These are phyloP conservation scores for Kazachstania viticola DNA, from an alignment of 805 yeast species.

Conservation along the genomic window DNA sequence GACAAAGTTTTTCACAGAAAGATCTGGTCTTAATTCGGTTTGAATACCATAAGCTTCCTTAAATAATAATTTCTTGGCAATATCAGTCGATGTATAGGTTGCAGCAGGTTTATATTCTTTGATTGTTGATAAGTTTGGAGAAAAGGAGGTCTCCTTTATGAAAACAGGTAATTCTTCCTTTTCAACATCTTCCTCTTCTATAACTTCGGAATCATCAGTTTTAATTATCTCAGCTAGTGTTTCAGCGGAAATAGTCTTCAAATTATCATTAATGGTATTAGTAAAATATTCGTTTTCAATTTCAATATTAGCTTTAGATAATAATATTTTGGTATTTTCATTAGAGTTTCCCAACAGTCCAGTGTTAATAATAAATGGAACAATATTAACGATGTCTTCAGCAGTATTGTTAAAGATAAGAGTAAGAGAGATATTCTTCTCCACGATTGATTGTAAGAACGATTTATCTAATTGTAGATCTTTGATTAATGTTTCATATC, in stretches of 20 bases:
- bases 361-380: not conserved
- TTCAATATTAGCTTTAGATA: not conserved
- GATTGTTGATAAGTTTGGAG: constrained; percentile 43
- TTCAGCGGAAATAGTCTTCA: not conserved
- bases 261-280: not conserved
- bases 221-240: constrained; percentile 21
- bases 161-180: constrained; percentile 35
- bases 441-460: constrained; percentile 41
- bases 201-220: not conserved
- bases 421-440: constrained; percentile 40
- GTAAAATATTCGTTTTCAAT: constrained; percentile 1
- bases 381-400: not conserved
- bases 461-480: constrained; percentile 37
- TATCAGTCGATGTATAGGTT: constrained; percentile 27
- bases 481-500: constrained; percentile 35
- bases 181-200: constrained; percentile 6
- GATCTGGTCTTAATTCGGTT: constrained; percentile 73
- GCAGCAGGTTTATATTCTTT: constrained; percentile 26
- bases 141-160: constrained; percentile 54
- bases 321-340: not conserved
- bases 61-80: constrained; percentile 66
- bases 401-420: constrained; percentile 31
- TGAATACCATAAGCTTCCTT: constrained; percentile 59
- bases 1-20: constrained; percentile 72
- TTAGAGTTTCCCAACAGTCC: not conserved